These are phyloP conservation scores for Medicago truncatula DNA, from an alignment of 306 rosid genomes.

Conservation along the genomic window DNA sequence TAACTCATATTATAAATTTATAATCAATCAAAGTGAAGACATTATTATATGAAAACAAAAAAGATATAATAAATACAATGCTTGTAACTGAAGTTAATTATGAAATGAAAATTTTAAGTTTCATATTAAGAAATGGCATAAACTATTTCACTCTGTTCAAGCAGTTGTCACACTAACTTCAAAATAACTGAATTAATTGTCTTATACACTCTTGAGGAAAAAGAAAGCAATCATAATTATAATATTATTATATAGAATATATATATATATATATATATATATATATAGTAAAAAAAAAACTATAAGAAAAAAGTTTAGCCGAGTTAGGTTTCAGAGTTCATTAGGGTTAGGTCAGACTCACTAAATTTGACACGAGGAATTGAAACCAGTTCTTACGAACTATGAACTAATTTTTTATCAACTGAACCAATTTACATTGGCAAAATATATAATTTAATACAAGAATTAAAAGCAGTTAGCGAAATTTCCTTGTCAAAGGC, in stretches of 20 bases:
- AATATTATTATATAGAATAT: neutral
- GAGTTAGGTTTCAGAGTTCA: no score
- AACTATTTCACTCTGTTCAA: no score
- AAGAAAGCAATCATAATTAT: slow-evolving; percentile 27
- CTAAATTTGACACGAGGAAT: no score
- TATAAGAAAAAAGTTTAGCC: no score
- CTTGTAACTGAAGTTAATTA: slow-evolving; percentile 42
- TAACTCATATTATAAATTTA: slow-evolving; percentile 18
- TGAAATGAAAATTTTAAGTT: slow-evolving; percentile 9
- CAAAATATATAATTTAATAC: neutral
- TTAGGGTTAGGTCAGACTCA: no score
- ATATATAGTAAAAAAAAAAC: no score
- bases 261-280: neutral
- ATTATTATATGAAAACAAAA: slow-evolving; percentile 18
- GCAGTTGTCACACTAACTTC: neutral
- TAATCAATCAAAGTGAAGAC: slow-evolving; percentile 34
- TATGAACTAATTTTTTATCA: no score
- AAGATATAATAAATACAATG: slow-evolving; percentile 23
- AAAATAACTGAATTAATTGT: neutral
- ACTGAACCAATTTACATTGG: no score
- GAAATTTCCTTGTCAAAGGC: slow-evolving; percentile 34
- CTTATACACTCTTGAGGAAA: slow-evolving; percentile 22
- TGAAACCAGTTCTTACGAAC: no score
- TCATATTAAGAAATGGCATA: neutral
- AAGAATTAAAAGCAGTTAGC: slow-evolving; percentile 20